phyloP scores from a whole-genome alignment of 2,329 filamentous ascomycete species.

The Xylariales sp. region DNA sequence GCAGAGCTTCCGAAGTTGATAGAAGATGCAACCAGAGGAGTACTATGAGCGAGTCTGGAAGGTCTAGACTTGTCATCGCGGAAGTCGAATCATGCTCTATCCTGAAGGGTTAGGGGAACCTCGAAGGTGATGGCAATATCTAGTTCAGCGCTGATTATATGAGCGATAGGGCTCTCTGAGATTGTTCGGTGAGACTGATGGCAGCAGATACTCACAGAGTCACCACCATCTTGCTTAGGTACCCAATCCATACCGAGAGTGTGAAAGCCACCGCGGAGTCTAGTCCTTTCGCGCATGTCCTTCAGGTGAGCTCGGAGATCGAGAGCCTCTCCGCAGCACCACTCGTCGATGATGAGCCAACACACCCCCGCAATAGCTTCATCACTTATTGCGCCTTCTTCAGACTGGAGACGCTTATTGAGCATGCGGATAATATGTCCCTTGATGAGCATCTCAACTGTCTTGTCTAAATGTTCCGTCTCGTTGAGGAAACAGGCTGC shows the following conservation, averaged over 20 bases:
- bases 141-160: constrained; percentile 37
- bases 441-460: constrained; percentile 8
- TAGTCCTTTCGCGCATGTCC: constrained; percentile 7
- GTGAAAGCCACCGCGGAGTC: constrained; percentile 8
- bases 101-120: constrained; percentile 36
- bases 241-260: constrained; percentile 8
- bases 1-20: constrained; percentile 37
- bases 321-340: constrained; percentile 8
- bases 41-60: constrained; percentile 40
- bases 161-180: background rate
- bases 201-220: constrained; percentile 2
- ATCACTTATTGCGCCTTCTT: constrained; percentile 1
- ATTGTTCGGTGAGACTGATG: no score
- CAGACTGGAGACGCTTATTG: constrained; percentile 7
- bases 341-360: constrained; percentile 9
- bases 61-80: constrained; percentile 32
- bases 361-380: constrained; percentile 7
- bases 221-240: constrained; percentile 10
- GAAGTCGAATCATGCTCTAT: constrained; percentile 36
- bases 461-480: constrained; percentile 10
- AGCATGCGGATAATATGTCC: constrained; percentile 9
- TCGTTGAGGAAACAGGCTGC: constrained; percentile 10
- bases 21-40: constrained; percentile 40
- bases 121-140: constrained; percentile 46
- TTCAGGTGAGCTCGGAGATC: constrained; percentile 8